phyloP scores from a whole-genome alignment of 1,284 basidiomycete genomes.

The Clitocybe nebularis region DNA sequence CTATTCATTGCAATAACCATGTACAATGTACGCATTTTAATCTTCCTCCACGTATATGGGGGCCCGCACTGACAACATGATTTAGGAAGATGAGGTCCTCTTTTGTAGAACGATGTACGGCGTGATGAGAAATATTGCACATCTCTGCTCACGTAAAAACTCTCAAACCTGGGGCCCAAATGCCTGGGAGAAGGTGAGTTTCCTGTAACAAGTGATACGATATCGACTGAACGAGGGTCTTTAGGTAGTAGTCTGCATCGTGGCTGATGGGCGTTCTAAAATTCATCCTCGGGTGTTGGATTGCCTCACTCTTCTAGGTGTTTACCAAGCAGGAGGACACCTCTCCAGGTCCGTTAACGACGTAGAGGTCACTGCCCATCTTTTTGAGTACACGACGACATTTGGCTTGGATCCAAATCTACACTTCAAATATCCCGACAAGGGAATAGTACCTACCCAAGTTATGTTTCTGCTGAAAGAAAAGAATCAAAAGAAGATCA shows the following conservation, averaged over 20 bases:
- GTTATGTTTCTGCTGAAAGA: conserved; percentile 94
- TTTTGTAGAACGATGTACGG: conserved; percentile 95
- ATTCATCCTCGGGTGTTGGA: conserved; percentile 93
- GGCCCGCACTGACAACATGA: conserved; percentile 2
- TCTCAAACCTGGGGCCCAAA: conserved; percentile 95
- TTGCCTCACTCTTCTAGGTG: conserved; percentile 78
- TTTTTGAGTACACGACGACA: conserved; percentile 95
- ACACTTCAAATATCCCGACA: conserved; percentile 93
- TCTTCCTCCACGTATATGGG: not conserved
- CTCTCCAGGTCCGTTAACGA: conserved; percentile 92
- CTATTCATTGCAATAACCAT: conserved; percentile 95
- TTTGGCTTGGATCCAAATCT: conserved; percentile 87
- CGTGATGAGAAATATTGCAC: conserved; percentile 89
- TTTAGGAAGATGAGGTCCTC: conserved; percentile 88
- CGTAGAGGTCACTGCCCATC: conserved; percentile 86
- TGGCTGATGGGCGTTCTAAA: conserved; percentile 91
- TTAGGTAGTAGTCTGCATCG: conserved; percentile 92
- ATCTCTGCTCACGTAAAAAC: conserved; percentile 90
- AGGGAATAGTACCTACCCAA: conserved; percentile 91
- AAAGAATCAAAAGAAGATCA: conserved; percentile 95
- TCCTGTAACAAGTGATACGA: no score
- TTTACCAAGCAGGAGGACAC: conserved; percentile 74
- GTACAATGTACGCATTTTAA: conserved; percentile 69
- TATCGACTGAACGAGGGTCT: conserved; percentile 1
- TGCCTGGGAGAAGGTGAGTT: conserved; percentile 88